Evolutionary conservation across 2,329 filamentous ascomycete genomes (phyloP).

Genomic region (Aureobasidium subglaciale): DNA sequence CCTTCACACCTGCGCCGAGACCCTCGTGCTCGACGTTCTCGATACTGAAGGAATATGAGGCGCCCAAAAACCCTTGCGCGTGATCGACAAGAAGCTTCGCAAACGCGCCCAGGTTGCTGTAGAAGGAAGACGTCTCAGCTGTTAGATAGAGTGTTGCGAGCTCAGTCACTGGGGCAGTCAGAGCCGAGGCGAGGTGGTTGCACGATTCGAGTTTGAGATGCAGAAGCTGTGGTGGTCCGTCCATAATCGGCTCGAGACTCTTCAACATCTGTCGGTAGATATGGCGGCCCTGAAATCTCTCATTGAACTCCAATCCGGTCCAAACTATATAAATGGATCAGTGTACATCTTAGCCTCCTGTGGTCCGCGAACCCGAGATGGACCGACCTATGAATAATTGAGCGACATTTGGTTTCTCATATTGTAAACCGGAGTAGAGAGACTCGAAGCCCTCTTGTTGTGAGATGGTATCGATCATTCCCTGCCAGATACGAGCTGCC

Average conservation of each 20-base stretch:
- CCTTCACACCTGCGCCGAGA: constrained; percentile 27
- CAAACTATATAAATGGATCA: too few species aligned
- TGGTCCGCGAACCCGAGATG: too few species aligned
- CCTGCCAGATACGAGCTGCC: constrained; percentile 27
- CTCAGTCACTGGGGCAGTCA: constrained; percentile 44
- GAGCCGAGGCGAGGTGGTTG: constrained; percentile 18
- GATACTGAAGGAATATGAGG: constrained; percentile 31
- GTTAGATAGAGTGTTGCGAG: constrained; percentile 40
- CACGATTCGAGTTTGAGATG: constrained; percentile 30
- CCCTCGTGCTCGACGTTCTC: constrained; percentile 23
- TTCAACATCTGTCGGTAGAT: constrained; percentile 35
- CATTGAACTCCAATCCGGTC: constrained; percentile 29
- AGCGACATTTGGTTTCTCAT: constrained; percentile 33
- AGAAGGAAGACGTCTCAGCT: constrained; percentile 27
- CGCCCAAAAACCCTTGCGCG: constrained; percentile 23
- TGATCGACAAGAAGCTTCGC: constrained; percentile 28
- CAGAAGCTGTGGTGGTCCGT: constrained; percentile 23
- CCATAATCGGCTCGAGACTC: constrained; percentile 25
- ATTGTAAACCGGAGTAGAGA: constrained; percentile 31
- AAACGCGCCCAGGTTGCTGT: constrained; percentile 33
- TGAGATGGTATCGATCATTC: constrained; percentile 29
- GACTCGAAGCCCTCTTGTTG: constrained; percentile 32
- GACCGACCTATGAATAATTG: constrained; percentile 36
- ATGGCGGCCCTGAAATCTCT: constrained; percentile 32
- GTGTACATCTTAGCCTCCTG: too few species aligned